phyloP scores from a whole-genome alignment of 1,139 yeast genomes.

The Yamadazyma trypodendri region DNA sequence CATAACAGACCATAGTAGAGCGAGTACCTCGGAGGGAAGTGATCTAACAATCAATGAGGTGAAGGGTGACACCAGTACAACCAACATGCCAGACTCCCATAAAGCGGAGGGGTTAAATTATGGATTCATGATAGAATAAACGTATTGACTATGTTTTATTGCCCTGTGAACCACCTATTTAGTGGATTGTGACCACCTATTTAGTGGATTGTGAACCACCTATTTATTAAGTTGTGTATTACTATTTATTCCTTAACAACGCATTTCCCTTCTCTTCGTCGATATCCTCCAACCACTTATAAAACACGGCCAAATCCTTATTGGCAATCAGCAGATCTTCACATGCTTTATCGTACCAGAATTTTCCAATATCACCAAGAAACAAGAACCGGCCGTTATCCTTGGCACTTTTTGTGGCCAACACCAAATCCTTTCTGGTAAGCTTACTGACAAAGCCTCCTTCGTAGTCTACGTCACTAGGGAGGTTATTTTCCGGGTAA shows the following conservation, averaged over 20 bases:
- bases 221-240: not conserved
- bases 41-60: constrained; percentile 17
- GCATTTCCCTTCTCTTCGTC: constrained; percentile 18
- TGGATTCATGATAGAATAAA: constrained; percentile 10
- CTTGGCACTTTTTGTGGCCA: constrained; percentile 53
- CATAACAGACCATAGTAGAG: not conserved
- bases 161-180: too few relatives aligned
- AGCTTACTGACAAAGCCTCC: constrained; percentile 58
- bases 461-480: constrained; percentile 47
- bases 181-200: too few relatives aligned
- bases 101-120: constrained; percentile 12
- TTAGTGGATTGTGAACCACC: too few relatives aligned
- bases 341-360: constrained; percentile 48
- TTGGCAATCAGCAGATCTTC: constrained; percentile 42
- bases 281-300: constrained; percentile 43
- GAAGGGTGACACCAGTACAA: not conserved
- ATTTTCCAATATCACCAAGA: constrained; percentile 41
- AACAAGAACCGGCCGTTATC: constrained; percentile 33
- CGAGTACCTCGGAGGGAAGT: constrained; percentile 14
- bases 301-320: constrained; percentile 47
- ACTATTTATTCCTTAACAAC: constrained; percentile 9
- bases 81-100: too few relatives aligned
- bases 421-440: constrained; percentile 56
- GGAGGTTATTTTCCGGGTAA: constrained; percentile 40
- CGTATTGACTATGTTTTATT: not conserved